Evolutionary conservation across 1,284 basidiomycete genomes (phyloP), one percentile per base, ranked within the genome.

Genomic region (Cryptococcus sp.): DNA sequence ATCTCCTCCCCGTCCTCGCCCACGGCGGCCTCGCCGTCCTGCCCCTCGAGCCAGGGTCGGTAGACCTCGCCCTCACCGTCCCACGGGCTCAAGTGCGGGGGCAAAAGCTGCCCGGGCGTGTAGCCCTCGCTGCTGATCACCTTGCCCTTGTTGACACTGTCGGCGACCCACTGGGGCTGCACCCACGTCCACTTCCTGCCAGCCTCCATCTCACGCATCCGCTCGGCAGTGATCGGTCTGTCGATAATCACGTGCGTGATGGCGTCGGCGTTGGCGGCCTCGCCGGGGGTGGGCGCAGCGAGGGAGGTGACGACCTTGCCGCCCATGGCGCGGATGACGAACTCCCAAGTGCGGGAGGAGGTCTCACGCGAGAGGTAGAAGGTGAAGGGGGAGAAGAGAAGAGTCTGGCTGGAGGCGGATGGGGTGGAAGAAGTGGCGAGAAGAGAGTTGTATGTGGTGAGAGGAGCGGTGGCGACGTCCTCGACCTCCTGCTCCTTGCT

Each of bases 171-270:
- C 77, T 98, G 96, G 16, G 96, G 96, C 77, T 98, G 96, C 9
- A 98, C 83, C 77, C 89, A 91, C 67, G 90, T 91, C 66, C 94
- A 83, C 72, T 85, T 84, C 51, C 82, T 77, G 33, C 85, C 81
- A 47, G 82, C 81, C 67, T 86, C 83, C 62, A 83, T 81, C 66
- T 87, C 83, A 55, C 83, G 83, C 48, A 81, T 73, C 3, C 82
- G 81, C 70, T 70, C 68, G 21, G 61, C 62, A 68, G 80, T 69
- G 80, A 82, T 75, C 0, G 96, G 96, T 56, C 96, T 84, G 77
- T 99, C 96, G 66, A 97, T 87, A 64, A 99, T 87, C 64, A 98
- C 87, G 78, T 98, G 96, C 5, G 96, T 98, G 71, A 99, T 95
- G 24, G 85, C 83, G 53, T 86, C 83, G 67, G 89, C 88, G 42